Evolutionary conservation across 345 rosid species (phyloP).

Genomic region (Sonneratia caseolaris): DNA sequence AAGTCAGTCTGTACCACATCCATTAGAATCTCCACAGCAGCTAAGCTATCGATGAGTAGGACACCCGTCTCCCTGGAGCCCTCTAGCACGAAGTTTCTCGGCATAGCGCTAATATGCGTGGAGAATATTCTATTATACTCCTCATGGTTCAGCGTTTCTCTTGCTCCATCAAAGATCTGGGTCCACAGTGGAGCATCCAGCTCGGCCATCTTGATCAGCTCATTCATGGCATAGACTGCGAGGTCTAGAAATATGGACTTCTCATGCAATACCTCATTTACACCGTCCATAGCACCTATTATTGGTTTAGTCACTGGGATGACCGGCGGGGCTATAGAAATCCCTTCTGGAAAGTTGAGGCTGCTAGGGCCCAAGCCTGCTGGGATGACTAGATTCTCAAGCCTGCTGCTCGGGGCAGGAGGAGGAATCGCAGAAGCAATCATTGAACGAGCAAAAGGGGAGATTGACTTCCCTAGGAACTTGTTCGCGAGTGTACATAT

Average conservation of each 20-base stretch:
- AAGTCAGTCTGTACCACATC: conserved; percentile 41
- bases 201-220: conserved; percentile 49
- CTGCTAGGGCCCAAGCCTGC: background rate
- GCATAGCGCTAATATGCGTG: conserved; percentile 25
- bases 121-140: conserved; percentile 40
- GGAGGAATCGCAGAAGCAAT: conserved; percentile 14
- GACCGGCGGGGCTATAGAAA: background rate
- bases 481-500: conserved; percentile 38
- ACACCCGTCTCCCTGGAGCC: conserved; percentile 52
- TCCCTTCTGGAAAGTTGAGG: background rate
- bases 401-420: background rate
- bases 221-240: conserved; percentile 53
- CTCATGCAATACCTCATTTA: conserved; percentile 9
- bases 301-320: background rate
- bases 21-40: conserved; percentile 59
- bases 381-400: background rate
- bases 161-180: conserved; percentile 28
- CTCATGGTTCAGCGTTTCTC: conserved; percentile 37
- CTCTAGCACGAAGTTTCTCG: conserved; percentile 27
- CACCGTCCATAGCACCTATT: conserved; percentile 22
- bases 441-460: conserved; percentile 19
- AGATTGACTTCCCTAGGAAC: conserved; percentile 44
- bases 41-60: conserved; percentile 39
- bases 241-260: conserved; percentile 34
- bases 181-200: conserved; percentile 44